Percentiles rank a stretch among this genome's conserved stretches.
These are phyloP conservation scores for Euphorbia pulcherrima DNA, from an alignment of 345 rosid genomes.

Conservation along the genomic window DNA sequence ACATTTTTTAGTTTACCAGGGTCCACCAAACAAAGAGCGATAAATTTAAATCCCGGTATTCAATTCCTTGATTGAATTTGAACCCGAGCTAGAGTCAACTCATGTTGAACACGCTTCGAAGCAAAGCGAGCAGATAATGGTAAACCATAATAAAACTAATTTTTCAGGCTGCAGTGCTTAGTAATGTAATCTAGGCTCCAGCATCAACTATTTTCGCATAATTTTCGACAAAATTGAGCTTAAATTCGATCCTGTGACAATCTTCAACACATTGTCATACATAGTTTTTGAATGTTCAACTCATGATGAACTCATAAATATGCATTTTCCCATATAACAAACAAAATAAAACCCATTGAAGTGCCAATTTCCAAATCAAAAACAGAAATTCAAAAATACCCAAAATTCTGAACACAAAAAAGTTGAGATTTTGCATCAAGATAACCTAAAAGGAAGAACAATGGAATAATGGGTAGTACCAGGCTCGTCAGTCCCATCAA, in stretches of 20 bases:
- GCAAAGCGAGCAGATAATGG: too few species aligned
- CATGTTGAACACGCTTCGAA: too few species aligned
- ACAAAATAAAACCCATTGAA: background rate
- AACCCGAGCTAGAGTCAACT: too few species aligned
- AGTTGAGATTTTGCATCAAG: background rate
- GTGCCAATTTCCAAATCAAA: background rate
- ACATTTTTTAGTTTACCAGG: background rate
- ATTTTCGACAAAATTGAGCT: too few species aligned
- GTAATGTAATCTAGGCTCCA: too few species aligned
- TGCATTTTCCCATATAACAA: background rate
- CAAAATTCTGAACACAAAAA: background rate
- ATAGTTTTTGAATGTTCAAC: too few species aligned
- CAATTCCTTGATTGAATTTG: background rate
- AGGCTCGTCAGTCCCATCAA: conserved; percentile 94
- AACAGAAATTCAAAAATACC: background rate
- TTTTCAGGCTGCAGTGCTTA: too few species aligned
- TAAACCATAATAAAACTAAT: too few species aligned
- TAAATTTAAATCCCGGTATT: background rate
- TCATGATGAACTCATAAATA: background rate
- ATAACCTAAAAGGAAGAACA: background rate
- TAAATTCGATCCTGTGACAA: too few species aligned
- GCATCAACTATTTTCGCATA: too few species aligned
- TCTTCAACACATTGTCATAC: too few species aligned
- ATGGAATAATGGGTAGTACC: conserved; percentile 43
- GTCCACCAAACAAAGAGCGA: background rate